Conservation (phyloP, 305 asterid species). For the Solanum hybrid region DNA sequence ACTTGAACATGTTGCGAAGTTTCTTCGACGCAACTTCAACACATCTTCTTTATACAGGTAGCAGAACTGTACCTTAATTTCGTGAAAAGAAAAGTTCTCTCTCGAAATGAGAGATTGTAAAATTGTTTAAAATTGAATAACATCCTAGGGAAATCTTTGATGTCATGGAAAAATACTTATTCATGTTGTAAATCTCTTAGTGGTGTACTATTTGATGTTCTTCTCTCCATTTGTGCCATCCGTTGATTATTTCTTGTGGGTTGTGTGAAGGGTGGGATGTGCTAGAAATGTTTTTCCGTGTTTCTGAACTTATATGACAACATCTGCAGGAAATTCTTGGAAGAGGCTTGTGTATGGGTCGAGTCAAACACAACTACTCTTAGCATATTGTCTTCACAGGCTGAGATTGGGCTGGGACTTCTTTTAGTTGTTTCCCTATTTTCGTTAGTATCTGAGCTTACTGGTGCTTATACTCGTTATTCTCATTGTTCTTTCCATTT, state of each 20-base stretch:
- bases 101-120: background rate
- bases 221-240: background rate
- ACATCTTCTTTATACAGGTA: slow-evolving; percentile 81
- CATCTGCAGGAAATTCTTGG: slow-evolving; percentile 83
- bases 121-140: background rate
- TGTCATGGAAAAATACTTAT: background rate
- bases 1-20: slow-evolving; percentile 75
- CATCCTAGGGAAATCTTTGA: background rate
- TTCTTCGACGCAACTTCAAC: slow-evolving; percentile 78
- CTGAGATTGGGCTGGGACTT: slow-evolving; percentile 17
- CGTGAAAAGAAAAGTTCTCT: background rate
- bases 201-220: background rate
- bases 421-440: slow-evolving; percentile 11
- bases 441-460: slow-evolving; percentile 2
- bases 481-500: slow-evolving; percentile 5
- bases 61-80: background rate
- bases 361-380: slow-evolving; percentile 66
- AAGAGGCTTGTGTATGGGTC: slow-evolving; percentile 85
- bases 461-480: slow-evolving; percentile 8
- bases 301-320: background rate
- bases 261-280: background rate
- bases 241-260: background rate
- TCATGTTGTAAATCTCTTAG: background rate
- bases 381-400: slow-evolving; percentile 17
- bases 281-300: background rate